These are phyloP conservation scores for Saturnispora sekii DNA, from an alignment of 805 yeast species.

Conservation along the genomic window DNA sequence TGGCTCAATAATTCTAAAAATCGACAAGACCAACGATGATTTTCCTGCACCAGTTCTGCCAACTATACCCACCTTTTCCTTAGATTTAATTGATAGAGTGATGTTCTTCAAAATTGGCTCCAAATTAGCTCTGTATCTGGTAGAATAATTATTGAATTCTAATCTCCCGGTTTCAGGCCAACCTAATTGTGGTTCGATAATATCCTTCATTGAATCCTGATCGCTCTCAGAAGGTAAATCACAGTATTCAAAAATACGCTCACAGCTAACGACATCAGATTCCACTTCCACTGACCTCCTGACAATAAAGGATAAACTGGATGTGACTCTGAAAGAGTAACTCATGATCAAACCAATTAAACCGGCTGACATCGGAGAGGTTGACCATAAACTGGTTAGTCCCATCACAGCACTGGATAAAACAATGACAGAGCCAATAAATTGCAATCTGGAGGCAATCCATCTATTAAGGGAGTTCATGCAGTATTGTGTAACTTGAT, in stretches of 20 bases:
- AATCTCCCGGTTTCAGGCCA: slow-evolving; percentile 53
- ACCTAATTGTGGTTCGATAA: slow-evolving; percentile 27
- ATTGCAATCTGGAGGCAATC: slow-evolving; percentile 52
- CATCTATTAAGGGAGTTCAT: slow-evolving; percentile 53
- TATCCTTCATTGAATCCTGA: slow-evolving; percentile 33
- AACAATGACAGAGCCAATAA: slow-evolving; percentile 49
- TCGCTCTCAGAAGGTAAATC: slow-evolving; percentile 70
- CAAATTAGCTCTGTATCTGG: slow-evolving; percentile 47
- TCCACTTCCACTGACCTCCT: slow-evolving; percentile 56
- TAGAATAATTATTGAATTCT: slow-evolving; percentile 41
- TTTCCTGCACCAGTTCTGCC: slow-evolving; percentile 79
- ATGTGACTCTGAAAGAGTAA: slow-evolving; percentile 50
- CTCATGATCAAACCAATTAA: slow-evolving; percentile 57
- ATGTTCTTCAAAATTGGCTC: slow-evolving; percentile 50
- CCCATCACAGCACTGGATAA: slow-evolving; percentile 42
- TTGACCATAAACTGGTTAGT: slow-evolving; percentile 29
- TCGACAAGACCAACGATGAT: slow-evolving; percentile 49
- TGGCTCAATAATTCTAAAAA: slow-evolving; percentile 55
- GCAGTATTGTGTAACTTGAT: slow-evolving; percentile 38
- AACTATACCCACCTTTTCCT: slow-evolving; percentile 62
- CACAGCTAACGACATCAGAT: slow-evolving; percentile 69
- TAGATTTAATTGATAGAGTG: slow-evolving; percentile 36
- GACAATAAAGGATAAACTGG: slow-evolving; percentile 45
- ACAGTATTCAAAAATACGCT: slow-evolving; percentile 85
- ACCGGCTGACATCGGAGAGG: slow-evolving; percentile 42